Evolutionary conservation across 495 filamentous ascomycete genomes (phyloP).

Genomic region (Acidomyces sp.): DNA sequence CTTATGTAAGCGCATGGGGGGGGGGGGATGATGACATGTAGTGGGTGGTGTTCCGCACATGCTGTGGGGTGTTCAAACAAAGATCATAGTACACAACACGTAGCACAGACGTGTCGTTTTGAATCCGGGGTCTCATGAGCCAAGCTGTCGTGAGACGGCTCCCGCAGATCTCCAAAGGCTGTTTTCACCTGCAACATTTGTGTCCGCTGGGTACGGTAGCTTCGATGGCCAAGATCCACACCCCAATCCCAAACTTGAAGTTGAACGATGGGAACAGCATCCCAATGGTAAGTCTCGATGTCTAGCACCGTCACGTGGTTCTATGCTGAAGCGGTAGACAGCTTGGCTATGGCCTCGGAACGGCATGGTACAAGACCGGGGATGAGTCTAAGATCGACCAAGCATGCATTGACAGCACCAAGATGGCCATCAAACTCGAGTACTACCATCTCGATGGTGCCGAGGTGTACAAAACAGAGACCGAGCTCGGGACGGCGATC

Average conservation of each 20-base stretch:
- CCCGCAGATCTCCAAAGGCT: too few species aligned
- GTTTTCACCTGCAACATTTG: too few species aligned
- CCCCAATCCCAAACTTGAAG: slow-evolving; percentile 38
- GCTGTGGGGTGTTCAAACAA: too few species aligned
- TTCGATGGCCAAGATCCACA: slow-evolving; percentile 31
- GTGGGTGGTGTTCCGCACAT: too few species aligned
- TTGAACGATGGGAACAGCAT: slow-evolving; percentile 63
- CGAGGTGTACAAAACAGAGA: slow-evolving; percentile 71
- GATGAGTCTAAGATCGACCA: slow-evolving; percentile 35
- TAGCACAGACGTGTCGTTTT: too few species aligned
- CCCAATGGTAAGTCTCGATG: slow-evolving; percentile 44
- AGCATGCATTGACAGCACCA: slow-evolving; percentile 44
- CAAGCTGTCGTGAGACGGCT: too few species aligned
- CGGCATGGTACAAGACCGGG: slow-evolving; percentile 44
- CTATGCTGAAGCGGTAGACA: slow-evolving; percentile 20
- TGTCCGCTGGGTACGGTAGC: too few species aligned
- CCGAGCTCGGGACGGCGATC: slow-evolving; percentile 62
- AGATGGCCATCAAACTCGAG: slow-evolving; percentile 55
- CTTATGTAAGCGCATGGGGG: too few species aligned
- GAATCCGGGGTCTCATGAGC: too few species aligned
- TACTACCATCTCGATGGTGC: slow-evolving; percentile 71
- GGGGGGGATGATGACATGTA: too few species aligned
- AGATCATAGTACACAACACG: too few species aligned
- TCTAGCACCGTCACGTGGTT: not conserved
- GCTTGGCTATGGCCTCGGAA: slow-evolving; percentile 63